A percentile compares a stretch with the other conserved stretches of the same genome.
phyloP scores from a whole-genome alignment of 352 stramenopile species.

The Thalassiosira mediterranea region DNA sequence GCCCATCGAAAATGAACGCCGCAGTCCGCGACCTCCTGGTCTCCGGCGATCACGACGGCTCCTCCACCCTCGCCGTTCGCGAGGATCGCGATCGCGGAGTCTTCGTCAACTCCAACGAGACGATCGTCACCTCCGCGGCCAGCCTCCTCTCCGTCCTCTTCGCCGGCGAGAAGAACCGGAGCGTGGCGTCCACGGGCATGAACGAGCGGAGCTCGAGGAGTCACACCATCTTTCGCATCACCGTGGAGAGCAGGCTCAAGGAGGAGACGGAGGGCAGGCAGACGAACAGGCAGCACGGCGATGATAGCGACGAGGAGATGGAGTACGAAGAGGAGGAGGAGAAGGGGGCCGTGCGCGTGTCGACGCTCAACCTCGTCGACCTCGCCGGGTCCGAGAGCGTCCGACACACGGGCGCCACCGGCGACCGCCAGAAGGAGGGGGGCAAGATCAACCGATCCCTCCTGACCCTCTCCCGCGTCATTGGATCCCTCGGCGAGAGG shows the following conservation, averaged over 20 bases:
- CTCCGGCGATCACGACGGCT: constrained; percentile 22
- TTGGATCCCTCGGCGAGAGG: constrained; percentile 84
- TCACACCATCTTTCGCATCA: constrained; percentile 97
- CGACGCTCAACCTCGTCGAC: constrained; percentile 96
- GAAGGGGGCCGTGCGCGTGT: constrained; percentile 88
- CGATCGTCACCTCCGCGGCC: constrained; percentile 90
- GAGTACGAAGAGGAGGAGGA: constrained; percentile 43
- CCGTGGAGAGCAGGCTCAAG: constrained; percentile 88
- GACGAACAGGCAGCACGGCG: constrained; percentile 13
- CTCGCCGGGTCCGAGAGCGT: constrained; percentile 97
- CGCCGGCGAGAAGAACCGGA: constrained; percentile 93
- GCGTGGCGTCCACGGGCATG: constrained; percentile 95
- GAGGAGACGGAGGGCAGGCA: constrained; percentile 37
- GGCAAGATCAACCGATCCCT: constrained; percentile 97
- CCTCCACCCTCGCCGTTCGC: constrained; percentile 62
- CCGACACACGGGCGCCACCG: constrained; percentile 93
- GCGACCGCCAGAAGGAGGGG: constrained; percentile 93
- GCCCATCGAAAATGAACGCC: not conserved
- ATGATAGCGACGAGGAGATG: constrained; percentile 31
- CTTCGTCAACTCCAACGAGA: constrained; percentile 95
- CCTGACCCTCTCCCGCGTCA: constrained; percentile 93
- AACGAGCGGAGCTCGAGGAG: constrained; percentile 96
- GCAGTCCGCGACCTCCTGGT: constrained; percentile 91
- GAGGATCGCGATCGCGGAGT: constrained; percentile 95
- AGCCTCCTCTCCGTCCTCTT: constrained; percentile 92